These are phyloP conservation scores for Boletales sp. DNA, from an alignment of 768 basidiomycete species.

Conservation along the genomic window DNA sequence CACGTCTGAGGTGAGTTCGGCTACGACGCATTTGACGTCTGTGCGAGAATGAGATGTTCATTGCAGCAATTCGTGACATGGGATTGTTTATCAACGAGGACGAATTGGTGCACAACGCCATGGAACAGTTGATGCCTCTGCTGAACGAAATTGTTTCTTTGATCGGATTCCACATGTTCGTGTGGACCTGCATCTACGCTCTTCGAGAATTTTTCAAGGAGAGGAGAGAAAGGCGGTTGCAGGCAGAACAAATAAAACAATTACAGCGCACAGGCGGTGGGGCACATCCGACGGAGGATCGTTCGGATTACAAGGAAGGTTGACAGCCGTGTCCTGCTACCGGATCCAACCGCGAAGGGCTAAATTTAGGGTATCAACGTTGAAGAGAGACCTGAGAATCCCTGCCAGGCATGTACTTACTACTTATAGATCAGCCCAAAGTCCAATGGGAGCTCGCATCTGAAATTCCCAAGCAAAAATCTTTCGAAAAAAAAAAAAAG, in stretches of 20 bases:
- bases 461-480: too few relatives aligned
- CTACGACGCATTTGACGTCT: neutral
- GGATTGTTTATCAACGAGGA: slow-evolving; percentile 19
- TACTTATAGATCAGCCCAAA: too few relatives aligned
- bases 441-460: too few relatives aligned
- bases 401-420: too few relatives aligned
- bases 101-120: slow-evolving; percentile 4
- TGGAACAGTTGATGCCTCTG: slow-evolving; percentile 14
- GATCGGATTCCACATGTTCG: slow-evolving; percentile 7
- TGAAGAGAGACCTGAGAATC: too few relatives aligned
- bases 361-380: too few relatives aligned
- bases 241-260: slow-evolving; percentile 15
- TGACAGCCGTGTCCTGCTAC: too few relatives aligned
- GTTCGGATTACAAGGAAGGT: too few relatives aligned
- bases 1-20: slow-evolving; percentile 1
- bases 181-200: slow-evolving; percentile 17
- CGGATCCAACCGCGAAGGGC: too few relatives aligned
- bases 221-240: slow-evolving; percentile 15
- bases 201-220: slow-evolving; percentile 15
- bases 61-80: slow-evolving; percentile 5
- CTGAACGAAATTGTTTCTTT: neutral
- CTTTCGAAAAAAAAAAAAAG: too few relatives aligned
- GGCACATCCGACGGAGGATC: neutral
- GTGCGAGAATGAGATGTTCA: neutral
- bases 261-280: neutral